Base-by-base conservation (phyloP, 805 yeast genomes). In the Lipomyces kockii region DNA sequence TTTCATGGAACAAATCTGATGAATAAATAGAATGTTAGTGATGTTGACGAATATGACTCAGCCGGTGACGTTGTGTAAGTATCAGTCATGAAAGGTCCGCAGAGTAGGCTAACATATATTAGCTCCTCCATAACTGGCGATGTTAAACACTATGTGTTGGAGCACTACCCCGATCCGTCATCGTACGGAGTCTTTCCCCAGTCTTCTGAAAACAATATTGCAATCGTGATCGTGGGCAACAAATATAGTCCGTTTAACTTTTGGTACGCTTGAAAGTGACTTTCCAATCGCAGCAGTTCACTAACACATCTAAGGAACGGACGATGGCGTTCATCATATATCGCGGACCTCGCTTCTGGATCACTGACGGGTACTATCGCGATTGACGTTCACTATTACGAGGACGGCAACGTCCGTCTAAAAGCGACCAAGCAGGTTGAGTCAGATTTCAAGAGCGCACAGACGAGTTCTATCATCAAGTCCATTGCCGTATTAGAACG, bases 341-440 rank as follows among this genome's bases (percentile, higher is more conserved):
- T 79, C 6, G 80, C 84, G 65, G 77, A 83, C 73, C 39, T 72
- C 2, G 67, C 75, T 0, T 68, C 75, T 0, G 75, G 76, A 0
- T 63, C 76, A 6, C 69, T 90, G 17, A 72, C 71, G 2, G 97
- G 97, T 3, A 53, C 66, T 20, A 83, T 91, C 46, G 78, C 77
- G 25, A 83, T 92, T 39, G 93, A 91, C 71, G 89, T 93, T 53
- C 99, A 94, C 78, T 95, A 93, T 78, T 95, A 85, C 77, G 99
- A 94, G 79, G 98, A 94, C 73, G 99, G 99, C 37, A 94, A 94
- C 75, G 98, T 94, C 22, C 84, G 94, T 62, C 84, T 95, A 74
- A 87, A 85, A 68, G 81, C 87, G 1, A 70, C 71, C 7, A 80
- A 82, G 66, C 62, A 71, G 20, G 72, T 78, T 25, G 25, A 66